Base-by-base conservation (phyloP, 106 monocot genomes). In the Triglochin maritima region DNA sequence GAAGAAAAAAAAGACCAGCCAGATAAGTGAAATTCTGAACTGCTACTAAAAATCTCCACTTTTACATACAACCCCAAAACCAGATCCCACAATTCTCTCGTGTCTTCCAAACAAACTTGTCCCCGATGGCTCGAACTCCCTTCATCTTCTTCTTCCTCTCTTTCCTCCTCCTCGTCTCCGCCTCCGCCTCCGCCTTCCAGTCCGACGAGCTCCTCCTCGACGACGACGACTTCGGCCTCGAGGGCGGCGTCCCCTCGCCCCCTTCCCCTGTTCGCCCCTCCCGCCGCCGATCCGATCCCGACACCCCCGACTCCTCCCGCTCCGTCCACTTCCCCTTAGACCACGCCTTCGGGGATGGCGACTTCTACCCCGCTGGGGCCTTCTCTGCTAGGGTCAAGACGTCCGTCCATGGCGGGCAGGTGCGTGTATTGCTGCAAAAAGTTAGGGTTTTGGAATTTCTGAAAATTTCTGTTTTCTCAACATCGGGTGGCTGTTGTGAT, bases 361-460 rank as follows among this genome's bases (percentile, higher is more conserved):
- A 59, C 56, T 91, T 90, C 75, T 67, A 79, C 17, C 76, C 75
- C n/a, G 95, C 87, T 2, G 95, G 95, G n/a, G 74, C 77, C 48
- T 96, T 96, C 65, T 83, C 90, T 9, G 90, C 87, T n/a, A 79
- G 90, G 9, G 85, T 96, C 71, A 90, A 96, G 81, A 67, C 90
- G 46, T 81, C 72, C 71, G 73, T 61, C 51, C 87, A 86, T 57
- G 89, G 89, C 16, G 85, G 82, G 51, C 84, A 80, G 75, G 84
- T 81, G 7, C 44, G 56, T 56, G 44, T 58, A 2, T 15, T 5
- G 29, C 29, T 29, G 29, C 11, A 2, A 52, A 61, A 63, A 42
- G 63, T 44, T 10, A 6, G 6, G 44, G 64, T 43, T 17, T 16
- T 46, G 29, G 55, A 44, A n/a, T 29, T 71, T 2, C 6, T 52